phyloP scores from a whole-genome alignment of 495 filamentous ascomycete species.

The Neurospora tetraspora region DNA sequence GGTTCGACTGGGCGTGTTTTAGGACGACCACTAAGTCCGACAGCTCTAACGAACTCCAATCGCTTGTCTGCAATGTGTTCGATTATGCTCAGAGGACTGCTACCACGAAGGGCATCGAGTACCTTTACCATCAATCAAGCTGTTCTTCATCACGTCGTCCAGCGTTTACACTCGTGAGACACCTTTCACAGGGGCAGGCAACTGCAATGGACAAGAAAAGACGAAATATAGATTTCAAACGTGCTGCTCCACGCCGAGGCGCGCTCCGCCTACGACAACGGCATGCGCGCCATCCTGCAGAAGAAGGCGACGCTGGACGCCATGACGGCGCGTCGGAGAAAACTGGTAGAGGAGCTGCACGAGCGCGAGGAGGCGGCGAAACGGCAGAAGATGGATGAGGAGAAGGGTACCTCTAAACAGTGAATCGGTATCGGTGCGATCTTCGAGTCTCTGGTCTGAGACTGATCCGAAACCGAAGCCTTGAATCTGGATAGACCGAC shows the following conservation, averaged over 20 bases:
- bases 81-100: background rate
- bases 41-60: background rate
- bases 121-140: too few relatives aligned
- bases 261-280: conserved; percentile 31
- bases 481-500: too few relatives aligned
- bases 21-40: background rate
- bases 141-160: too few relatives aligned
- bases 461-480: too few relatives aligned
- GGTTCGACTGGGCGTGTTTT: background rate
- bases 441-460: too few relatives aligned
- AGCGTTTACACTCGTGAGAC: too few relatives aligned
- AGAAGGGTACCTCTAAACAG: background rate
- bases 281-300: conserved; percentile 30
- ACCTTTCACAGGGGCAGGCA: too few relatives aligned
- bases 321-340: conserved; percentile 21
- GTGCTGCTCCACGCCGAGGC: conserved; percentile 29
- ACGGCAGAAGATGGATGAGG: conserved; percentile 8
- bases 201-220: too few relatives aligned
- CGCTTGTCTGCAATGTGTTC: background rate
- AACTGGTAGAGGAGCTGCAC: conserved; percentile 30
- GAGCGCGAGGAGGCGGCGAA: conserved; percentile 23
- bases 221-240: too few relatives aligned
- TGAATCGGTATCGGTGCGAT: too few relatives aligned
- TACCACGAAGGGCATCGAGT: conserved; percentile 14
- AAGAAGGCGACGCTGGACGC: conserved; percentile 19